phyloP scores from a whole-genome alignment of 257 asterid species.

The Solanum ossicruentum region DNA sequence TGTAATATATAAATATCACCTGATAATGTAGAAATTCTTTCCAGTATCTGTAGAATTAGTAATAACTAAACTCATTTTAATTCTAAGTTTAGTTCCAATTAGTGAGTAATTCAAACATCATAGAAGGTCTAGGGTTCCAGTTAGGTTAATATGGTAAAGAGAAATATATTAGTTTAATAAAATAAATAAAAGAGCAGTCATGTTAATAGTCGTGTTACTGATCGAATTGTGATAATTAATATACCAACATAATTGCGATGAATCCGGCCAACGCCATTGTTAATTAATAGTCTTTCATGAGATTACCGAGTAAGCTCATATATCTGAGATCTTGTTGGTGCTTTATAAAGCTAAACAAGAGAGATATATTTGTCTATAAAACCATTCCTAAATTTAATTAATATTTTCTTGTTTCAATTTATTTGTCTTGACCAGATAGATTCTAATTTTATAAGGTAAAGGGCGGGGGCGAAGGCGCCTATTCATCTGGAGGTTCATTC shows the following conservation, averaged over 20 bases:
- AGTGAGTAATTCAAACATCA: background rate
- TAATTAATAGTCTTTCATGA: background rate
- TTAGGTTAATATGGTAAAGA: background rate
- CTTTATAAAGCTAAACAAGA: background rate
- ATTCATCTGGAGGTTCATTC: too few species aligned
- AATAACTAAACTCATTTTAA: background rate
- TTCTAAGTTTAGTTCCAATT: background rate
- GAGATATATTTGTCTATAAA: background rate
- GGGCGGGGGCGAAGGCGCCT: background rate
- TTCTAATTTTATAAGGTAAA: background rate
- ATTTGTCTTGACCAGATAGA: background rate
- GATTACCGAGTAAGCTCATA: background rate
- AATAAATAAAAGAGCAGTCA: background rate
- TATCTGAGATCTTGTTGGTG: background rate
- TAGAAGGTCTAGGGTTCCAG: background rate
- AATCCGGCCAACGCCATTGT: background rate
- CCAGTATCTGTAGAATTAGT: background rate
- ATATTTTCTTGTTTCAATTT: background rate
- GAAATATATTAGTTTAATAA: background rate
- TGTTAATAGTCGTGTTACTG: background rate
- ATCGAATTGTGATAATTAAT: background rate
- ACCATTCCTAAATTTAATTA: background rate
- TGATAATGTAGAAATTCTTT: background rate
- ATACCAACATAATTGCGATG: background rate
- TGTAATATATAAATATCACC: background rate